A percentile compares a stretch with the other conserved stretches of the same genome.
These are phyloP conservation scores for Xylariaceae sp. DNA, from an alignment of 2,329 filamentous ascomycete species.

Conservation along the genomic window DNA sequence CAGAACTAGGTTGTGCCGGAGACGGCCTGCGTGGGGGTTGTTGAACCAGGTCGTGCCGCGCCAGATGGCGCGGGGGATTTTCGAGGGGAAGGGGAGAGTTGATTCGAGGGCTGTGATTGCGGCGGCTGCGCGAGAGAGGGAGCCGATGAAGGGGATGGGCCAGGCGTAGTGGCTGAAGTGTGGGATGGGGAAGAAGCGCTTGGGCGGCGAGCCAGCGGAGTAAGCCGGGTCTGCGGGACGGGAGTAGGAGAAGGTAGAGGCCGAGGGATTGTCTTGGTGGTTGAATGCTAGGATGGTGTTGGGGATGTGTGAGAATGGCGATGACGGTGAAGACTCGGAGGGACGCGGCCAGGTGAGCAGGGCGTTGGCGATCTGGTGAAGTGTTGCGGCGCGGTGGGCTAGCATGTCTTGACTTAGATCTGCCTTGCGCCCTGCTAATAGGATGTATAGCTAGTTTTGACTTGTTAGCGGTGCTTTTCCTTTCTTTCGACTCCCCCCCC, in stretches of 20 bases:
- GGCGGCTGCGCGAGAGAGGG: slow-evolving; percentile 35
- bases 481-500: background rate
- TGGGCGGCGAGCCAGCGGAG: background rate
- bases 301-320: slow-evolving; percentile 25
- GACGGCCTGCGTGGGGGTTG: slow-evolving; percentile 36
- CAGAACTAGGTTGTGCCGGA: slow-evolving; percentile 38
- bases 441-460: slow-evolving; percentile 37
- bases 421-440: slow-evolving; percentile 36
- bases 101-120: slow-evolving; percentile 37
- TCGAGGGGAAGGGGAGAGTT: slow-evolving; percentile 7
- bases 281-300: slow-evolving; percentile 49
- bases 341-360: slow-evolving; percentile 41
- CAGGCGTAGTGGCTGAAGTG: slow-evolving; percentile 53
- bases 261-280: slow-evolving; percentile 44
- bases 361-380: slow-evolving; percentile 50
- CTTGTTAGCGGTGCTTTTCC: background rate
- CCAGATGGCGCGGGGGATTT: slow-evolving; percentile 42
- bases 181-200: slow-evolving; percentile 44
- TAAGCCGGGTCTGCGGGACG: slow-evolving; percentile 37
- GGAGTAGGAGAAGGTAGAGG: slow-evolving; percentile 43
- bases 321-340: slow-evolving; percentile 14
- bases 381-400: slow-evolving; percentile 44
- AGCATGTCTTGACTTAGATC: slow-evolving; percentile 43
- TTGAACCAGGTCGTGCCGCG: slow-evolving; percentile 49
- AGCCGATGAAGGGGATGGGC: slow-evolving; percentile 45